These are phyloP conservation scores for Epicoccum nigrum DNA, from an alignment of 2,329 filamentous ascomycete species.

Conservation along the genomic window DNA sequence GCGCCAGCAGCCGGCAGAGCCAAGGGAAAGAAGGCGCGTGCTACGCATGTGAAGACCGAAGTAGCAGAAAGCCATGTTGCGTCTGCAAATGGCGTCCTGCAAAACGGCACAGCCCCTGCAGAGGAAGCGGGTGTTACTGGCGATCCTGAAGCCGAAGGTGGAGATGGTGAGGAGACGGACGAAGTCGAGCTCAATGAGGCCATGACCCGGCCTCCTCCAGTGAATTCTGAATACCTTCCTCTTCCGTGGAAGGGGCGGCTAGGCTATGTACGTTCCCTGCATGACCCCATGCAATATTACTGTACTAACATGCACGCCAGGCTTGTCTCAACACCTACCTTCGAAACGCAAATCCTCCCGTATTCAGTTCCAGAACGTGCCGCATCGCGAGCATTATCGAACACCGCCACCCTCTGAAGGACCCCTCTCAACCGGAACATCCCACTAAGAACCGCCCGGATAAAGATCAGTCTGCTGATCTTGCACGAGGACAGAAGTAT, in stretches of 20 bases:
- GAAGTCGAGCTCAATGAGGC: constrained; percentile 65
- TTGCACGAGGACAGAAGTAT: constrained; percentile 71
- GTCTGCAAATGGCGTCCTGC: constrained; percentile 17
- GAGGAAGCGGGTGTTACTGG: constrained; percentile 24
- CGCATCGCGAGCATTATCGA: constrained; percentile 90
- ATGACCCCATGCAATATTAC: constrained; percentile 17
- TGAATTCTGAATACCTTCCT: constrained; percentile 83
- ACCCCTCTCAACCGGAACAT: constrained; percentile 79
- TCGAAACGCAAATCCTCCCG: constrained; percentile 76
- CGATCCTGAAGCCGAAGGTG: constrained; percentile 59
- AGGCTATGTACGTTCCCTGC: constrained; percentile 72
- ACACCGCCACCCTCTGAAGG: constrained; percentile 79
- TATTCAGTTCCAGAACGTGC: constrained; percentile 91
- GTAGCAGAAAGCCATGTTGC: constrained; percentile 23
- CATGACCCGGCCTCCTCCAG: constrained; percentile 70
- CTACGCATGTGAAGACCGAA: constrained; percentile 37
- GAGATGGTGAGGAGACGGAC: constrained; percentile 48
- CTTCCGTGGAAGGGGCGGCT: constrained; percentile 89
- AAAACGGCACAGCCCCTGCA: constrained; percentile 28
- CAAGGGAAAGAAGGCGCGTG: constrained; percentile 32
- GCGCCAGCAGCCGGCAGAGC: constrained; percentile 23
- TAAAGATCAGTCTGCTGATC: constrained; percentile 69
- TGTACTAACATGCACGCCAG: constrained; percentile 49
- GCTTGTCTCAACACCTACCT: constrained; percentile 94
- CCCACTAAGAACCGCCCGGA: constrained; percentile 86